phyloP scores from a whole-genome alignment of 305 asterid genomes.

The Fraxinus floribunda region DNA sequence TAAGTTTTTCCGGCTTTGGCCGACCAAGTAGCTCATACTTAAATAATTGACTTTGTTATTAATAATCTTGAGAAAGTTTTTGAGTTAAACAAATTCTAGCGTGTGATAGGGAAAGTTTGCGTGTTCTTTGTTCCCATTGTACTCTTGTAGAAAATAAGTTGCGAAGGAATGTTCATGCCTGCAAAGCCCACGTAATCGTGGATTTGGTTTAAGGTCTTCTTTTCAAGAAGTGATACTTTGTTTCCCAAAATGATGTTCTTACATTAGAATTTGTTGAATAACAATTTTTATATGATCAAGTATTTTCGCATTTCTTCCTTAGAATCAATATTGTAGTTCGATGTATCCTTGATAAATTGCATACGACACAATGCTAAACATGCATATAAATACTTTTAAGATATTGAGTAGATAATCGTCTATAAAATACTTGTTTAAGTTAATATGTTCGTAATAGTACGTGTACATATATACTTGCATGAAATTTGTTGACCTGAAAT shows the following conservation, averaged over 20 bases:
- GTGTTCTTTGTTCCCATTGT: slow-evolving; percentile 3
- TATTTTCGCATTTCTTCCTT: not conserved
- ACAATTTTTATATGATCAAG: not conserved
- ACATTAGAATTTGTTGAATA: not conserved
- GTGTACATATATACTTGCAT: not conserved
- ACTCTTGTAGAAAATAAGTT: too few relatives aligned
- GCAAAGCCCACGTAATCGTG: not conserved
- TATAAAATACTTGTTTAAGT: too few relatives aligned
- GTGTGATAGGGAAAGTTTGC: slow-evolving; percentile 15
- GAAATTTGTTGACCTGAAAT: not conserved
- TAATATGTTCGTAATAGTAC: too few relatives aligned
- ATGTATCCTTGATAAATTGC: not conserved
- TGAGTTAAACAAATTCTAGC: not conserved
- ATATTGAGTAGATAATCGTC: too few relatives aligned
- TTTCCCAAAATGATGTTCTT: not conserved
- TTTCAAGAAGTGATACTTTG: not conserved
- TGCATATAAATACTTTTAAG: too few relatives aligned
- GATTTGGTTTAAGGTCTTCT: not conserved
- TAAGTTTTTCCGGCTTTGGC: slow-evolving; percentile 19
- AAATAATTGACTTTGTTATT: slow-evolving; percentile 35
- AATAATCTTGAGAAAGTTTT: not conserved
- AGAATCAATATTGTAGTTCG: too few relatives aligned
- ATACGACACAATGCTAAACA: too few relatives aligned
- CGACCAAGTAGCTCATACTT: slow-evolving; percentile 23
- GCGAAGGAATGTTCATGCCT: too few relatives aligned